phyloP scores from a whole-genome alignment of 306 rosid species.

The Prunus kanzakura region DNA sequence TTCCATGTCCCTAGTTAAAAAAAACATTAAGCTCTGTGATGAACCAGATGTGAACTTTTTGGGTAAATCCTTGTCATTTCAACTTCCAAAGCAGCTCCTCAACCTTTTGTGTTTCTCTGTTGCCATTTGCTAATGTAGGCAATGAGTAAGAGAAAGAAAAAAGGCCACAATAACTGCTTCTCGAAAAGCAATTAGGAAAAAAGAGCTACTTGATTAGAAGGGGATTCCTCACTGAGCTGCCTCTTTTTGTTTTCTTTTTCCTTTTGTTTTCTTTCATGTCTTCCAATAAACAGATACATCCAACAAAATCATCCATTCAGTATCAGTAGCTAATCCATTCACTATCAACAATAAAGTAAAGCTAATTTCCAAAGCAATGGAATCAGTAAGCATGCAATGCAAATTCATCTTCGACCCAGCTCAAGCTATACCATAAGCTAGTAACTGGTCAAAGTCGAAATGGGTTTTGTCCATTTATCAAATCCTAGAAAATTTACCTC shows the following conservation, averaged over 20 bases:
- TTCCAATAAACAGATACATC: slow-evolving; percentile 2
- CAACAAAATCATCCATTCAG: background rate
- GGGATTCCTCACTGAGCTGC: background rate
- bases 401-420: background rate
- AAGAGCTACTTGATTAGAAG: background rate
- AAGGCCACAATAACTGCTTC: background rate
- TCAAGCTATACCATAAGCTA: background rate
- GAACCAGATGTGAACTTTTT: background rate
- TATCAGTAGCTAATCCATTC: background rate
- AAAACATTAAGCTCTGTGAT: background rate
- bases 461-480: slow-evolving; percentile 4
- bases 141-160: background rate
- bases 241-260: background rate
- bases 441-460: background rate
- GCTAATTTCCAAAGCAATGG: background rate
- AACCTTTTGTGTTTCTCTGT: background rate
- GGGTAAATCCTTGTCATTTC: background rate
- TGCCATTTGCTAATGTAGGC: background rate
- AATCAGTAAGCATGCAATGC: background rate
- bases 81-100: background rate
- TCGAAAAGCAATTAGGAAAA: background rate
- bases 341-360: background rate
- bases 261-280: background rate
- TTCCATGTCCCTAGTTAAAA: background rate
- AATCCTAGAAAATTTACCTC: background rate